Percentiles rank a stretch among this genome's conserved stretches.
phyloP scores from a whole-genome alignment of 805 yeast species.

The Kurtzmaniella fragi region DNA sequence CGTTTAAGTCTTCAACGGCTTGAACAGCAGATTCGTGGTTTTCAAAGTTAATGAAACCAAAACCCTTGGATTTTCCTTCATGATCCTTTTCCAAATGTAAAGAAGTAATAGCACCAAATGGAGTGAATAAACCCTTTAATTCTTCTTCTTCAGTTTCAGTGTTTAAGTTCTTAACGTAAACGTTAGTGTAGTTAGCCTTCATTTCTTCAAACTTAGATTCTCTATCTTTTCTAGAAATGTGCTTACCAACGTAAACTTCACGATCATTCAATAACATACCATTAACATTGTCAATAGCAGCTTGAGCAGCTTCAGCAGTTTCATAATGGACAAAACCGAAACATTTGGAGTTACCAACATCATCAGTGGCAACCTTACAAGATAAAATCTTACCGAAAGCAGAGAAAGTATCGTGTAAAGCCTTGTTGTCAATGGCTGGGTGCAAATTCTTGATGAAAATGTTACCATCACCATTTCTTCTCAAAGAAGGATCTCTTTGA shows the following conservation, averaged over 20 bases:
- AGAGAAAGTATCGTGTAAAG: constrained; percentile 95
- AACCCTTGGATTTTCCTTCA: constrained; percentile 90
- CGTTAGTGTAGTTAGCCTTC: constrained; percentile 92
- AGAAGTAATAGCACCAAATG: constrained; percentile 80
- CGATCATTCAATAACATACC: constrained; percentile 97
- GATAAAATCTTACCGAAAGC: constrained; percentile 95
- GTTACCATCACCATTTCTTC: constrained; percentile 95
- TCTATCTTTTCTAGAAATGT: constrained; percentile 89
- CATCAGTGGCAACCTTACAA: constrained; percentile 96
- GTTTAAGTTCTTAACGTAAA: constrained; percentile 88
- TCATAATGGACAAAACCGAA: constrained; percentile 98
- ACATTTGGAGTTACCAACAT: constrained; percentile 85
- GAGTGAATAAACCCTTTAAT: constrained; percentile 65
- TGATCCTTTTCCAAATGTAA: constrained; percentile 72
- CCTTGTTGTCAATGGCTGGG: constrained; percentile 97
- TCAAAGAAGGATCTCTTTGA: constrained; percentile 94
- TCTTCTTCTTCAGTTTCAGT: constrained; percentile 64
- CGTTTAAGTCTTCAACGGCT: constrained; percentile 92
- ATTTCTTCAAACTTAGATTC: constrained; percentile 86
- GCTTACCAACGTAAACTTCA: constrained; percentile 94
- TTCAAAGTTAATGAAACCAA: constrained; percentile 92
- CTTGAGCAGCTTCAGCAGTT: constrained; percentile 83
- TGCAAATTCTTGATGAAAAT: constrained; percentile 97
- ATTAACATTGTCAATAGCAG: constrained; percentile 94
- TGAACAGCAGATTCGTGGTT: constrained; percentile 80